Conservation (phyloP, 1,284 basidiomycete genomes). For the Xerocomus amazonicus region DNA sequence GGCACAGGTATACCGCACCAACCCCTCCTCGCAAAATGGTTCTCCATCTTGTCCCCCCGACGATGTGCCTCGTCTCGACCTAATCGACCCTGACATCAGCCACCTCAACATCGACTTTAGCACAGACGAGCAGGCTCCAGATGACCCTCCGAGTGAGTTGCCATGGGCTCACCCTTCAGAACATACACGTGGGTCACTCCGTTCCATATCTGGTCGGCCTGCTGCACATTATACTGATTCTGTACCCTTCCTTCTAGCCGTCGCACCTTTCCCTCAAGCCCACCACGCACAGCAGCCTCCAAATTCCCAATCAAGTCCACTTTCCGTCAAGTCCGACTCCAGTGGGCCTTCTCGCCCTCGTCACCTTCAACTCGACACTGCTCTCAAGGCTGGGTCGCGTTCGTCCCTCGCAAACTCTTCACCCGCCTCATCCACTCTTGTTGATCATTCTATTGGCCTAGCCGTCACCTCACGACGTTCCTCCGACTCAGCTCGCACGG, state of each 20-base stretch:
- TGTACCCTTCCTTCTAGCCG: slow-evolving; percentile 22
- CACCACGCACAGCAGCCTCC: slow-evolving; percentile 23
- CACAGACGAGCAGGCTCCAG: slow-evolving; percentile 37
- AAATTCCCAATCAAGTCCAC: slow-evolving; percentile 35
- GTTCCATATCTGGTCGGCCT: slow-evolving; percentile 27
- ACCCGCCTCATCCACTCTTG: slow-evolving; percentile 50
- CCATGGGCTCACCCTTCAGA: slow-evolving; percentile 51
- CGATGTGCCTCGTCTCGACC: slow-evolving; percentile 41
- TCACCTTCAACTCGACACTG: slow-evolving; percentile 48
- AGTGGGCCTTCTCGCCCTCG: slow-evolving; percentile 36
- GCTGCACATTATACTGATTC: slow-evolving; percentile 31
- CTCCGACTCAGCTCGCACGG: slow-evolving; percentile 52
- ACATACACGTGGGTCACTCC: slow-evolving; percentile 32
- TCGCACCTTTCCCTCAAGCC: slow-evolving; percentile 25
- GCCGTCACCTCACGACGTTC: slow-evolving; percentile 42
- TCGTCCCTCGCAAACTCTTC: slow-evolving; percentile 46
- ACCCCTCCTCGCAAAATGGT: slow-evolving; percentile 35
- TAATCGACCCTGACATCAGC: slow-evolving; percentile 52
- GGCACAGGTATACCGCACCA: slow-evolving; percentile 60
- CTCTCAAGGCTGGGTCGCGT: slow-evolving; percentile 33
- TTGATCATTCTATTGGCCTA: slow-evolving; percentile 39
- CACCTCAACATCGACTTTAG: slow-evolving; percentile 57
- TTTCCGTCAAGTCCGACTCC: slow-evolving; percentile 31
- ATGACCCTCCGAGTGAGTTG: slow-evolving; percentile 53
- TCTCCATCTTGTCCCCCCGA: slow-evolving; percentile 15